Evolutionary conservation across 331 rosid genomes (phyloP).

Genomic region (Acacia pycnantha): DNA sequence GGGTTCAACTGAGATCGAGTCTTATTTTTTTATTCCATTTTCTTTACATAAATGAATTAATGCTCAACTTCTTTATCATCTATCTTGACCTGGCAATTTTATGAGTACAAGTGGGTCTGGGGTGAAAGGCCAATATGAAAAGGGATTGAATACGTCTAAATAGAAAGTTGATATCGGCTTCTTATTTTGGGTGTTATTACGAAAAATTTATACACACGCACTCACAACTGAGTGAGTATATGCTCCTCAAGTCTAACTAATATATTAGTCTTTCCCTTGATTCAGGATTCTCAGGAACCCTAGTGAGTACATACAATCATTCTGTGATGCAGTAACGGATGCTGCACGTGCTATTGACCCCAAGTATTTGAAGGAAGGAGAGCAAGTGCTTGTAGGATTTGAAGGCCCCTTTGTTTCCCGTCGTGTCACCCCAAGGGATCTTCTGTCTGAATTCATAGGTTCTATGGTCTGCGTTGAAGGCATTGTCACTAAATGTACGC

Average conservation of each 20-base stretch:
- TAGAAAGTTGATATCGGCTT: background rate
- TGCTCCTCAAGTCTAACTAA: background rate
- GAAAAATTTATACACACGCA: background rate
- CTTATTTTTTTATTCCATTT: background rate
- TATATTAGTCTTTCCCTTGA: background rate
- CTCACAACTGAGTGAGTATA: background rate
- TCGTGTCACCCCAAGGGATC: conserved; percentile 84
- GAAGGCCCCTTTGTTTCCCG: conserved; percentile 96
- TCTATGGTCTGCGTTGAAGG: conserved; percentile 97
- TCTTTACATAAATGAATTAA: background rate
- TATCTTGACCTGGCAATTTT: background rate
- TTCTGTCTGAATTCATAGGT: conserved; percentile 87
- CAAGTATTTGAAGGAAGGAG: conserved; percentile 84
- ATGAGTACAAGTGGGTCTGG: background rate
- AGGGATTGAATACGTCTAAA: background rate
- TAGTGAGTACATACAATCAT: conserved; percentile 81
- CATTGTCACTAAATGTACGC: conserved; percentile 87
- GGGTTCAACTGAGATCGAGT: background rate
- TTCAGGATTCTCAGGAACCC: conserved; percentile 82
- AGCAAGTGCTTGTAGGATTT: conserved; percentile 86
- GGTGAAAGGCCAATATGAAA: background rate
- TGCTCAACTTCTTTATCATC: background rate
- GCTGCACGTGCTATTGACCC: conserved; percentile 69
- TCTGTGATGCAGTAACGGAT: conserved; percentile 87
- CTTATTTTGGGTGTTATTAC: background rate